Evolutionary conservation across 768 basidiomycete species (phyloP), one percentile per base, ranked within the genome.

Genomic region (Phanerochaete sordida): DNA sequence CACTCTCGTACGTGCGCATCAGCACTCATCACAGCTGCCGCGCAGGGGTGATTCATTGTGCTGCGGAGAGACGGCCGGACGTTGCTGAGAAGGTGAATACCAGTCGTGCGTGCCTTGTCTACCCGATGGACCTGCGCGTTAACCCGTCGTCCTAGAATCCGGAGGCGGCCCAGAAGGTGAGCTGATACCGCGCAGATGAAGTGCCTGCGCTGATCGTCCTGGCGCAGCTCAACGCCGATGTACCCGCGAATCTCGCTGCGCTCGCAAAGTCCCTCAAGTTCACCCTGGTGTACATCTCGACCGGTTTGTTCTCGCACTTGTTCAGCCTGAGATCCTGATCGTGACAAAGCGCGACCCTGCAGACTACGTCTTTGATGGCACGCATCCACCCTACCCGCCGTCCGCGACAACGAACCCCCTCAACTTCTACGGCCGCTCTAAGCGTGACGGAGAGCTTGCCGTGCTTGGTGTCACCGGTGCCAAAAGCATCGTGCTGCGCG

Each of bases 351-450:
- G 5, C 48, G 74, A 61, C 37, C 4, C 16, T 31, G 28, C 65
- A 88, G 95, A 99, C 73, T 98, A 98, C 74, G 94, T 99, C 16
- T 98, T 98, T 69, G 93, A 95, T 63, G 96, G 96, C 1, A 87
- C 82, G n/a, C 86, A 87, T 1, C 93, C 96, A 2, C 94, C 95
- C 0, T 99, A 99, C 76, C 79, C 82, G 6, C 88, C 93, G 0
- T 78, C 79, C 7, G 84, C 88, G 15, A 68, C 73, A 31, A 84
- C 92, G 13, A 92, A 94, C 68, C 96, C 96, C 0, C 74, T 98
- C 35, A 91, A 99, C 57, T 76, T 90, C 16, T 99, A 99, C 69
- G 96, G 93, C 1, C 74, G 81, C 65, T 89, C 90, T 2, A 99
- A 99, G 73, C 81, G 87, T 35, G 90, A 87, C 24, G 96, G 94